Percentiles rank a stretch among this genome's conserved stretches.
Evolutionary conservation across 208 protist species (phyloP).

Genomic region (Naegleria gruberi): DNA sequence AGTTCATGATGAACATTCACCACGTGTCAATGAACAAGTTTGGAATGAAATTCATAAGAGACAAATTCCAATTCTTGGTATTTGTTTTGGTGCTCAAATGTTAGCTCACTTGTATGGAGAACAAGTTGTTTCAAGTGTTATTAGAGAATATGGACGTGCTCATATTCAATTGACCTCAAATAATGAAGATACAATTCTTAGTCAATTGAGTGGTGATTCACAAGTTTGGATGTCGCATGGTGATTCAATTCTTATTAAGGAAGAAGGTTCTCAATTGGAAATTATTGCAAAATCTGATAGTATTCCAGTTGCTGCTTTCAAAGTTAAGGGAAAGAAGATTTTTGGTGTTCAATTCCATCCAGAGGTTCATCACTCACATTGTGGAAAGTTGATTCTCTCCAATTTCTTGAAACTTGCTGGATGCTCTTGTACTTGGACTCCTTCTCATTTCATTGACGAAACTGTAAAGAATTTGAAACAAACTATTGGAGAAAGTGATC

Average conservation of each 20-base stretch:
- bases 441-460: slow-evolving; percentile 59
- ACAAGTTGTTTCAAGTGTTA: slow-evolving; percentile 60
- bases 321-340: slow-evolving; percentile 53
- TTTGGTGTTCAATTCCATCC: slow-evolving; percentile 96
- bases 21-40: slow-evolving; percentile 21
- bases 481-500: slow-evolving; percentile 64
- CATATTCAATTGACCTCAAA: slow-evolving; percentile 56
- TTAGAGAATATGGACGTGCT: slow-evolving; percentile 89
- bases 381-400: slow-evolving; percentile 77
- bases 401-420: slow-evolving; percentile 81
- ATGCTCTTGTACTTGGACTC: slow-evolving; percentile 35
- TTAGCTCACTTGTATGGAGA: slow-evolving; percentile 70
- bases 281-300: slow-evolving; percentile 46
- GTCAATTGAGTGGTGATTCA: slow-evolving; percentile 59
- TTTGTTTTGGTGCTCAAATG: slow-evolving; percentile 97
- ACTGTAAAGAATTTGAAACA: slow-evolving; percentile 54
- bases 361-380: slow-evolving; percentile 87
- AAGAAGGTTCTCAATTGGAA: slow-evolving; percentile 40
- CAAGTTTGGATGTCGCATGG: slow-evolving; percentile 87
- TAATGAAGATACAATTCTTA: slow-evolving; percentile 25
- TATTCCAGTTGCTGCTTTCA: slow-evolving; percentile 62
- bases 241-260: slow-evolving; percentile 60
- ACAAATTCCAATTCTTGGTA: slow-evolving; percentile 79
- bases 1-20: slow-evolving; percentile 10
- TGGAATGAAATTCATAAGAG: slow-evolving; percentile 18